Conservation (phyloP, 371 early-diverging fungal species). For the Catenaria anguillulae region DNA sequence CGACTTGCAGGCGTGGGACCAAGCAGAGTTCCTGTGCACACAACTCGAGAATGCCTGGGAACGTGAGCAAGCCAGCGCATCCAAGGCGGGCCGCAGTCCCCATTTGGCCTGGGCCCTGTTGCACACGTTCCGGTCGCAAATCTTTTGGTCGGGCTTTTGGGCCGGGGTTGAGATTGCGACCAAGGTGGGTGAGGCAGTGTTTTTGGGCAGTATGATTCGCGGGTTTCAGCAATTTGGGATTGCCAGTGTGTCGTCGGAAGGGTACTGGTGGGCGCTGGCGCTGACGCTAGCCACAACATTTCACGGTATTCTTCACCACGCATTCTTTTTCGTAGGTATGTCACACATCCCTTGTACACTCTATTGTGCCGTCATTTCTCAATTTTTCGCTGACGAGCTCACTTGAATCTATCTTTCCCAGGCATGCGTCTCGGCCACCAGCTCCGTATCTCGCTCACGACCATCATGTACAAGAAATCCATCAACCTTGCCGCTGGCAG, state of each 20-base stretch:
- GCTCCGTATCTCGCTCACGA: background rate
- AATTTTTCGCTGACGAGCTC: background rate
- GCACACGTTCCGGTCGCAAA: background rate
- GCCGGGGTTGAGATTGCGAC: background rate
- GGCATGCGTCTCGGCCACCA: constrained; percentile 2
- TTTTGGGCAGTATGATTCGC: background rate
- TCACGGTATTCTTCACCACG: background rate
- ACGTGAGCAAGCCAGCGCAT: background rate
- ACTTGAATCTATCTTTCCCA: too few species aligned
- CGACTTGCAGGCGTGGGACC: background rate
- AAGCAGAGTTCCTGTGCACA: background rate
- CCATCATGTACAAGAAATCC: background rate
- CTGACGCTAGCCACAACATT: background rate
- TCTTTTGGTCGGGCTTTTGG: background rate
- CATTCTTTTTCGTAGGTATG: background rate
- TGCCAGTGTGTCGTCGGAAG: background rate
- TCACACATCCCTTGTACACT: too few species aligned
- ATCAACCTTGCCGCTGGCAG: background rate
- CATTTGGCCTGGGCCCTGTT: background rate
- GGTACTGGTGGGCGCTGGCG: background rate
- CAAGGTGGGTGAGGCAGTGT: background rate
- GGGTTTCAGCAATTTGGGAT: background rate
- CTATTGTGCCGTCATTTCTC: too few species aligned
- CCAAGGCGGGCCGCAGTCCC: too few species aligned
- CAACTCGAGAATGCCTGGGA: background rate